Conservation (phyloP, 345 rosid species). For the Draba incana region DNA sequence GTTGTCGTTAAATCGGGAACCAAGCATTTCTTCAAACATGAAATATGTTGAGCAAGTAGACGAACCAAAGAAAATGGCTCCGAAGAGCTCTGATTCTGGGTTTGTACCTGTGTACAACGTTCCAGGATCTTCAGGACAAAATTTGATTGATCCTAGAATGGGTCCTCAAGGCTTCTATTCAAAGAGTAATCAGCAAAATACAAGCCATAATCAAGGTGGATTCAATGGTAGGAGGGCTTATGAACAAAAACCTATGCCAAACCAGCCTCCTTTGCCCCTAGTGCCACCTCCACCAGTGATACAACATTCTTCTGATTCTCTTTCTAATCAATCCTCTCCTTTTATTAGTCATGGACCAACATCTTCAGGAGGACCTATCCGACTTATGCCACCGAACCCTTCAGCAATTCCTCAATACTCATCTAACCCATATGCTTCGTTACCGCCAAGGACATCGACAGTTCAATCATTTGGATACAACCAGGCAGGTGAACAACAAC, state of each 20-base stretch:
- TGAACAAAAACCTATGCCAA: constrained; percentile 62
- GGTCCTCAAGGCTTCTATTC: constrained; percentile 61
- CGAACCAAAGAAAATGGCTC: constrained; percentile 59
- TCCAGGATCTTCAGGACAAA: constrained; percentile 50
- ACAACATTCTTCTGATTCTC: constrained; percentile 43
- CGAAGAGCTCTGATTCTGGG: constrained; percentile 54
- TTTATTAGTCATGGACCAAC: constrained; percentile 38
- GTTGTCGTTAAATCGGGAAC: constrained; percentile 70
- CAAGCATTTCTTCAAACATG: constrained; percentile 81
- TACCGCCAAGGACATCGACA: constrained; percentile 59
- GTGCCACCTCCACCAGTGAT: constrained; percentile 66
- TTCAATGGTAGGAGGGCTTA: constrained; percentile 69
- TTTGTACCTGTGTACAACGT: constrained; percentile 57
- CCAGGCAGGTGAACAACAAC: constrained; percentile 62
- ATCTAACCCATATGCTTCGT: constrained; percentile 67
- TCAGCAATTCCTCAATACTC: constrained; percentile 86
- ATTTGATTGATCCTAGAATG: constrained; percentile 64
- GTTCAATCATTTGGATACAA: constrained; percentile 62
- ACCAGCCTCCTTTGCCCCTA: constrained; percentile 93
- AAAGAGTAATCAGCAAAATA: constrained; percentile 67
- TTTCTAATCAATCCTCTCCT: too few species aligned
- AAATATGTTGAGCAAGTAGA: constrained; percentile 71
- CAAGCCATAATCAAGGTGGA: constrained; percentile 43
- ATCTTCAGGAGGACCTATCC: constrained; percentile 71
- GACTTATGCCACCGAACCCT: constrained; percentile 87